phyloP scores from a whole-genome alignment of 2,329 filamentous ascomycete genomes.

The Arthrobotrys pseudoclavata region DNA sequence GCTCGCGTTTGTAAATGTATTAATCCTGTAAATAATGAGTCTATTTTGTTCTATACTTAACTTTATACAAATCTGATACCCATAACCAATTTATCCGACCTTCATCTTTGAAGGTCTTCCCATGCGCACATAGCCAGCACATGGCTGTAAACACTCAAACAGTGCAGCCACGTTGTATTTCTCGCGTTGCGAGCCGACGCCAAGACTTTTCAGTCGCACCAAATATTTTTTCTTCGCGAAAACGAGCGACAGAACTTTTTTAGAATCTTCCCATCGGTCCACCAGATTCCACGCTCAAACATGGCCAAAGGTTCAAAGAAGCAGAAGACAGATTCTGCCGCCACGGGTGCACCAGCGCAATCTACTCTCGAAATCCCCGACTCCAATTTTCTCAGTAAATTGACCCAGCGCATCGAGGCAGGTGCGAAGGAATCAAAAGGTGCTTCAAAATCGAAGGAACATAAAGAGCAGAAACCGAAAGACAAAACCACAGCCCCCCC shows the following conservation, averaged over 20 bases:
- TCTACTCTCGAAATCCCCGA: slow-evolving; percentile 33
- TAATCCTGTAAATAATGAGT: background rate
- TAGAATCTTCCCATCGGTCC: slow-evolving; percentile 9
- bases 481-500: background rate
- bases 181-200: slow-evolving; percentile 30
- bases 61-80: slow-evolving; percentile 3
- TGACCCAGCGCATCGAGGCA: slow-evolving; percentile 52
- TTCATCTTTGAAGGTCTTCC: background rate
- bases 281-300: background rate
- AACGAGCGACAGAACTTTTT: slow-evolving; percentile 24
- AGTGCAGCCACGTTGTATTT: slow-evolving; percentile 23
- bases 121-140: background rate
- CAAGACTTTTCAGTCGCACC: slow-evolving; percentile 39
- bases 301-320: slow-evolving; percentile 57
- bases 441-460: slow-evolving; percentile 17
- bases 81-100: background rate
- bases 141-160: background rate
- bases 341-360: background rate
- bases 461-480: slow-evolving; percentile 41
- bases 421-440: slow-evolving; percentile 44
- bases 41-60: background rate
- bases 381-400: slow-evolving; percentile 56
- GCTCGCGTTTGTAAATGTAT: background rate
- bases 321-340: slow-evolving; percentile 15
- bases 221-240: slow-evolving; percentile 50